Conservation (phyloP, 1,284 basidiomycete genomes). For the Apiotrichum porosum region DNA sequence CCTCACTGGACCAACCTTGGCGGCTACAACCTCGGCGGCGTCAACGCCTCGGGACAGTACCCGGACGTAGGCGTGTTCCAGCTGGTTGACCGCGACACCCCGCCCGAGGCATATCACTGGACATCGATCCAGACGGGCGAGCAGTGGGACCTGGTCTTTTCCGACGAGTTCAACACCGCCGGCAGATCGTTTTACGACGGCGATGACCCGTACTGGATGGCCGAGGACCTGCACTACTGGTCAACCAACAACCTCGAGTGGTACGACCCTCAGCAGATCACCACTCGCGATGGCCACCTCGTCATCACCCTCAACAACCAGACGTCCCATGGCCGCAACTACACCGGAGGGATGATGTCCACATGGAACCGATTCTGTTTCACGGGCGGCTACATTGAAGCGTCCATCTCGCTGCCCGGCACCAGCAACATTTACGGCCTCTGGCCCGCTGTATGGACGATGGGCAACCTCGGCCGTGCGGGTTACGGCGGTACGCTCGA, state of each 20-base stretch:
- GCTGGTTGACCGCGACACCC: conserved; percentile 66
- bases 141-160: conserved; percentile 77
- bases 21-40: conserved; percentile 68
- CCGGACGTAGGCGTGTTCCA: conserved; percentile 45
- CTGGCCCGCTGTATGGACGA: conserved; percentile 55
- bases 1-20: conserved; percentile 14
- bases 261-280: conserved; percentile 56
- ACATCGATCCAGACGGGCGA: conserved; percentile 63
- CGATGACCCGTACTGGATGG: conserved; percentile 58
- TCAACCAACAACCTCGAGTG: conserved; percentile 71
- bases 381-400: conserved; percentile 76
- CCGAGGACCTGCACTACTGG: conserved; percentile 56
- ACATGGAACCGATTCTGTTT: conserved; percentile 92
- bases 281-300: conserved; percentile 60
- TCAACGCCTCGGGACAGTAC: conserved; percentile 56
- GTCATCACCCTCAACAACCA: conserved; percentile 61
- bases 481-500: conserved; percentile 50
- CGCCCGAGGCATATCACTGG: conserved; percentile 54
- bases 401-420: conserved; percentile 72
- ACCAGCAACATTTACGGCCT: conserved; percentile 61
- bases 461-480: conserved; percentile 52
- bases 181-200: conserved; percentile 58
- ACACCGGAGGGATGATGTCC: conserved; percentile 61
- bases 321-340: conserved; percentile 66
- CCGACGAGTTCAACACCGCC: conserved; percentile 81